A percentile compares a stretch with the other conserved stretches of the same genome.
Evolutionary conservation across 495 filamentous ascomycete genomes (phyloP).

Genomic region (Staphylotrichum tortipilum): DNA sequence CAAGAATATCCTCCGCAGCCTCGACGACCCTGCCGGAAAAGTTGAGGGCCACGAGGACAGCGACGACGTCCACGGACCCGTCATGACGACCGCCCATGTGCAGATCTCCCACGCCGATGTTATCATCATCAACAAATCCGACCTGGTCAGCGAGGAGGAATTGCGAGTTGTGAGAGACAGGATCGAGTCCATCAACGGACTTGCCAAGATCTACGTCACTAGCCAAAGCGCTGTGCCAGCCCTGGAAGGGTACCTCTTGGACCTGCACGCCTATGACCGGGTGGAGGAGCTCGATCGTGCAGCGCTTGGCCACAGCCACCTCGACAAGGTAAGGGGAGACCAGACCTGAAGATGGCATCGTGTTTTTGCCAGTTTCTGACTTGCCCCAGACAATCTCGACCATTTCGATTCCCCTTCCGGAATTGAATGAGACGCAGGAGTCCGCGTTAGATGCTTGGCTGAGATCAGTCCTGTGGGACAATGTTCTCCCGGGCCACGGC

Average conservation of each 20-base stretch:
- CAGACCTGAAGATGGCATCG: no score
- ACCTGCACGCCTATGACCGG: conserved; percentile 87
- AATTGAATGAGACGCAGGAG: conserved; percentile 46
- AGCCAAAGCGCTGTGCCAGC: conserved; percentile 67
- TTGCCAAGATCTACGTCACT: conserved; percentile 77
- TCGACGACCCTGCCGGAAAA: conserved; percentile 65
- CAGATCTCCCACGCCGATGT: conserved; percentile 98
- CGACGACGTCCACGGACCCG: conserved; percentile 43
- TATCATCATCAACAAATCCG: conserved; percentile 88
- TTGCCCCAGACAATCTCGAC: conserved; percentile 76
- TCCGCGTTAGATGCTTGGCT: conserved; percentile 70
- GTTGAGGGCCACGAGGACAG: conserved; percentile 49
- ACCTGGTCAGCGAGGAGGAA: conserved; percentile 66
- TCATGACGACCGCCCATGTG: conserved; percentile 83
- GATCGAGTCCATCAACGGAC: conserved; percentile 75
- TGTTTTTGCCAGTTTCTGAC: background rate
- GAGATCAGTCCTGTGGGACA: conserved; percentile 76
- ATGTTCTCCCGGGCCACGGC: conserved; percentile 44
- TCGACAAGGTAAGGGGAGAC: conserved; percentile 68
- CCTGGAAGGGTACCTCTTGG: conserved; percentile 76
- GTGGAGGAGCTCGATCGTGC: conserved; percentile 58
- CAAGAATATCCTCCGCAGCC: conserved; percentile 72
- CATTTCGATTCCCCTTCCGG: conserved; percentile 54
- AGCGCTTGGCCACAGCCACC: conserved; percentile 63
- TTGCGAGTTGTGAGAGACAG: conserved; percentile 56